These are phyloP conservation scores for Plasmodium coatneyi DNA, from an alignment of 169 alveolate genomes.

Conservation along the genomic window DNA sequence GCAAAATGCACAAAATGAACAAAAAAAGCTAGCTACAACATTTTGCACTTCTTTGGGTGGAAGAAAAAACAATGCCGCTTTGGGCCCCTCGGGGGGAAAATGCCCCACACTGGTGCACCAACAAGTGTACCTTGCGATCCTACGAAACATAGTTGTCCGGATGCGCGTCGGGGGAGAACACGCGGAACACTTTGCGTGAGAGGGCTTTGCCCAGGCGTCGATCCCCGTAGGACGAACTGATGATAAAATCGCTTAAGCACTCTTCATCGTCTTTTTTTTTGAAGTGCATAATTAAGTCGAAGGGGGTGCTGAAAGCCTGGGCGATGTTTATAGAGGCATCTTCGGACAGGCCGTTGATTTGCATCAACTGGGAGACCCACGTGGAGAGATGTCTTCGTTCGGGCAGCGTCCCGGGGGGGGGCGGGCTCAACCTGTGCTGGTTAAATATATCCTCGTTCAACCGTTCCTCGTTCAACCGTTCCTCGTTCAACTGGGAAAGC, in stretches of 20 bases:
- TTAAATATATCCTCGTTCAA: background rate
- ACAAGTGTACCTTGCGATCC: background rate
- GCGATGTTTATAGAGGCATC: conserved; percentile 45
- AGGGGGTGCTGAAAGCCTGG: conserved; percentile 40
- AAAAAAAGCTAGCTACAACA: background rate
- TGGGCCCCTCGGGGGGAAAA: background rate
- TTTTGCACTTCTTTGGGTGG: background rate
- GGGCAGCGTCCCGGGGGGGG: background rate
- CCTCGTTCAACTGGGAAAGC: background rate
- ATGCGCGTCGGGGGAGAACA: conserved; percentile 46
- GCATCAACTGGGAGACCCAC: conserved; percentile 71
- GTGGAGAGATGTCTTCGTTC: conserved; percentile 4
- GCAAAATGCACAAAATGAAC: background rate
- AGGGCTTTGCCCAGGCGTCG: conserved; percentile 62
- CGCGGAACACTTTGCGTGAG: conserved; percentile 48
- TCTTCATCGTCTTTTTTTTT: conserved; percentile 70
- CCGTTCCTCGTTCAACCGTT: background rate
- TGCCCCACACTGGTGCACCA: background rate
- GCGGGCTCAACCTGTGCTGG: background rate
- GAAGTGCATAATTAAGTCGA: conserved; percentile 49
- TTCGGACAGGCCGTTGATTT: conserved; percentile 66
- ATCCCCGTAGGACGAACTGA: conserved; percentile 64
- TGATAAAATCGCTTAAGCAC: conserved; percentile 41
- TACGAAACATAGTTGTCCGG: conserved; percentile 48
- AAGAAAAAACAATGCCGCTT: background rate